Conservation (phyloP, 306 rosid species). For the Lathyrus tuberosus region DNA sequence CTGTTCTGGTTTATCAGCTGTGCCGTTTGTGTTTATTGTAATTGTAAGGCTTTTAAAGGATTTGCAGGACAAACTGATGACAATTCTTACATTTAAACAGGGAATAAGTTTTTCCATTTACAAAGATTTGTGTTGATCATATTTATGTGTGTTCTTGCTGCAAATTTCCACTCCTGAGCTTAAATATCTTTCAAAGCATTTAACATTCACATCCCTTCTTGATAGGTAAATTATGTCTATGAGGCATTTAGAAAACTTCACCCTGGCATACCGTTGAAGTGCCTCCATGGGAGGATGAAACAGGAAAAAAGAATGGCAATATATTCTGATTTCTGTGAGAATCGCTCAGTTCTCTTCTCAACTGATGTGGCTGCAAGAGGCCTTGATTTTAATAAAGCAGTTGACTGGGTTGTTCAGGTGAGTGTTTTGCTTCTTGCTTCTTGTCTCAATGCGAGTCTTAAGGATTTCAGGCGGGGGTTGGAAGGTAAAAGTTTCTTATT, state of each 20-base stretch:
- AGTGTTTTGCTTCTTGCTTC: slow-evolving; percentile 35
- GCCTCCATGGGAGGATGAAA: slow-evolving; percentile 92
- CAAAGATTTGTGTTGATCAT: slow-evolving; percentile 16
- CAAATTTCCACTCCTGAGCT: slow-evolving; percentile 10
- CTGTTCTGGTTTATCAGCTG: slow-evolving; percentile 21
- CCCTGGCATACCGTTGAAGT: slow-evolving; percentile 87
- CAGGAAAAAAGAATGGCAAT: slow-evolving; percentile 82
- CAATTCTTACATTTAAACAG: slow-evolving; percentile 11
- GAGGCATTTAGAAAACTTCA: slow-evolving; percentile 91
- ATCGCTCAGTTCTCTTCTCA: slow-evolving; percentile 77
- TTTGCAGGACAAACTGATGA: background rate
- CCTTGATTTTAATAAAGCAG: slow-evolving; percentile 92
- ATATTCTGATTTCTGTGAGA: slow-evolving; percentile 74
- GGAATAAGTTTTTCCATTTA: background rate
- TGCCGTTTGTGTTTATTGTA: background rate
- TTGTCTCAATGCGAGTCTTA: background rate
- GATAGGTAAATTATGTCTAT: slow-evolving; percentile 75
- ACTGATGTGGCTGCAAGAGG: slow-evolving; percentile 96
- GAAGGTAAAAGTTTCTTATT: slow-evolving; percentile 14
- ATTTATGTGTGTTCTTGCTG: slow-evolving; percentile 21
- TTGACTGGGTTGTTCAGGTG: slow-evolving; percentile 99
- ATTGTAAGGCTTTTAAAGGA: slow-evolving; percentile 11
- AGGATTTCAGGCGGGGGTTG: background rate
- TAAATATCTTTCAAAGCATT: slow-evolving; percentile 23
- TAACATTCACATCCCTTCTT: slow-evolving; percentile 24